Evolutionary conservation across 192 early-diverging fungal genomes (phyloP).

Genomic region (Coemansia sp.): DNA sequence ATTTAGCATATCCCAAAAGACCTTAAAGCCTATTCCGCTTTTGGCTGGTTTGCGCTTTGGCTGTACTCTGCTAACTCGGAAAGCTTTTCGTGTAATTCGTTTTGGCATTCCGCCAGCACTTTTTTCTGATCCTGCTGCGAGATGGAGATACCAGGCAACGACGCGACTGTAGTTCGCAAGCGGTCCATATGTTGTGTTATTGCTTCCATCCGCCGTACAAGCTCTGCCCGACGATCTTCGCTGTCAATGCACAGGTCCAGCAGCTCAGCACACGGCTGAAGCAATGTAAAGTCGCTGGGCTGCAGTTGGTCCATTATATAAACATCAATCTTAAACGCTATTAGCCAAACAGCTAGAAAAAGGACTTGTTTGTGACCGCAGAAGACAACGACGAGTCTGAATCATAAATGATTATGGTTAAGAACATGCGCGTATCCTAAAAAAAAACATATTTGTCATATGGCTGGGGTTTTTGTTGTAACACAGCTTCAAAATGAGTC

Average conservation of each 20-base stretch:
- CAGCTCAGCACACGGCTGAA: conserved; percentile 45
- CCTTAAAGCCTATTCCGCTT: too few species aligned
- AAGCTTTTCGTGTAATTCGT: conserved; percentile 26
- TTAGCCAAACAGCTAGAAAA: too few species aligned
- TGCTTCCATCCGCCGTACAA: conserved; percentile 41
- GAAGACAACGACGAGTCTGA: too few species aligned
- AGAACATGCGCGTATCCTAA: too few species aligned
- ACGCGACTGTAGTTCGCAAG: conserved; percentile 25
- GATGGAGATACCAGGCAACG: conserved; percentile 46
- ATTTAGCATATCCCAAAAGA: too few species aligned
- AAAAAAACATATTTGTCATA: too few species aligned
- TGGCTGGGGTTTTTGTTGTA: too few species aligned
- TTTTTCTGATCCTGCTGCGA: conserved; percentile 48
- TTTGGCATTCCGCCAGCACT: conserved; percentile 43
- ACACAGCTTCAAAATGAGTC: too few species aligned
- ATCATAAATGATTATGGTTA: too few species aligned
- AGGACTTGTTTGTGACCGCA: too few species aligned
- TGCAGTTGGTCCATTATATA: conserved; percentile 33
- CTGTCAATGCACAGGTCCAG: conserved; percentile 36
- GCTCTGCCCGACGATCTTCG: conserved; percentile 40
- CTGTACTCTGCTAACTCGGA: conserved; percentile 29
- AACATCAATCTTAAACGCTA: too few species aligned
- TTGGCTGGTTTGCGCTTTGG: too few species aligned
- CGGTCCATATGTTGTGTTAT: conserved; percentile 38
- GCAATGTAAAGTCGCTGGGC: conserved; percentile 48